Evolutionary conservation across 805 yeast genomes (phyloP).

Genomic region (Danielia oregonensis): DNA sequence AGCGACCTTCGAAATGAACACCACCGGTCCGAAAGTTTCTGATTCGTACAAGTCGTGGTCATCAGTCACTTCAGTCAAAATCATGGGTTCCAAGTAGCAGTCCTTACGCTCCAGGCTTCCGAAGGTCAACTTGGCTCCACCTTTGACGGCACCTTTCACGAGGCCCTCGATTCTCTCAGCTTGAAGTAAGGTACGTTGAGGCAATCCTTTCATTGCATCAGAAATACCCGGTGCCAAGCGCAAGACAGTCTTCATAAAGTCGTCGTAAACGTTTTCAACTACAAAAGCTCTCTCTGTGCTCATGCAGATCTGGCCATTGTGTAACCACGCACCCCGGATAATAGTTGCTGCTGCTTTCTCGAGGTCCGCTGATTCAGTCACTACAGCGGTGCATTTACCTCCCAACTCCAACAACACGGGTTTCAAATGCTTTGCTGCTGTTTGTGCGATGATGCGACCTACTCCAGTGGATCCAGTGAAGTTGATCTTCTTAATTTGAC

Average conservation of each 20-base stretch:
- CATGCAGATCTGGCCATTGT: constrained; percentile 1
- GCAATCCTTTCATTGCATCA: not conserved
- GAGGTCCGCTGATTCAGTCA: not conserved
- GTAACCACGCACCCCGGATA: not conserved
- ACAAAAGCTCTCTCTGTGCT: constrained; percentile 1
- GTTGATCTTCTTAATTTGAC: not conserved
- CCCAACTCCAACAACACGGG: constrained; percentile 1
- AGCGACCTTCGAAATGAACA: not conserved
- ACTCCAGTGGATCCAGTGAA: constrained; percentile 1
- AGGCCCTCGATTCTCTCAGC: not conserved
- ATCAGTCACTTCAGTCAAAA: not conserved
- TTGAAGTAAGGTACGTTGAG: not conserved
- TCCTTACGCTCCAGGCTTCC: not conserved
- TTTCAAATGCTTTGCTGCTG: not conserved
- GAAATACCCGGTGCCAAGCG: not conserved
- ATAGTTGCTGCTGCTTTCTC: not conserved
- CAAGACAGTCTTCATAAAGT: not conserved
- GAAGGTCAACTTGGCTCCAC: not conserved
- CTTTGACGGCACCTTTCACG: not conserved
- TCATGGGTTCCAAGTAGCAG: not conserved
- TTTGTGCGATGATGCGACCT: not conserved
- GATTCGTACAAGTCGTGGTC: not conserved
- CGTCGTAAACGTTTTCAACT: not conserved
- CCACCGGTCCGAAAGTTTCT: not conserved
- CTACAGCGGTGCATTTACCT: not conserved